Evolutionary conservation across 83 land plant species (phyloP), one percentile per base, ranked within the genome.

Genomic region (Picea abies): DNA sequence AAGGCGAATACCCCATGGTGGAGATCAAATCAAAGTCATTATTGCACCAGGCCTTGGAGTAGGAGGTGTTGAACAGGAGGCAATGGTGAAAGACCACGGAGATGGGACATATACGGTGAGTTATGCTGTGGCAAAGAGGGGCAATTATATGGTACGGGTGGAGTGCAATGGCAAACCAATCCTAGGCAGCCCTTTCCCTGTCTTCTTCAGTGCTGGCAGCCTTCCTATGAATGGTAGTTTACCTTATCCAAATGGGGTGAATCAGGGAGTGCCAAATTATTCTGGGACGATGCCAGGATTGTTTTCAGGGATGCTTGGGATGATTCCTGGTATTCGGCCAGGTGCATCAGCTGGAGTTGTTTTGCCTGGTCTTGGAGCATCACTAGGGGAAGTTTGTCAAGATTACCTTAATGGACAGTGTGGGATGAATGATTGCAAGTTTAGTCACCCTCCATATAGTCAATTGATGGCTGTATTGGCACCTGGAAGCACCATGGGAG

Each of bases 161-260:
- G 96, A 95, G 81, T 91, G 92, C 81, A 89, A 93, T 84, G 98
- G 98, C 14, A 85, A 79, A 41, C 91, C 93, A 12, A 92, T 97
- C 29, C 86, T 89, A 78, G 98, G 98, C 16, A 97, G 99, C 67
- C 99, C 99, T 3, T 97, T 97, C 64, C 99, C 99, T 6, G 99
- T 97, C 26, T 97, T 95, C 87, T 97, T 97, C 86, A 91, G 95
- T 78, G 89, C 95, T 68, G 96, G 98, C 60, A 83, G 66, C 35
- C 79, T 85, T 82, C 29, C 88, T 82, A 25, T 78, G 56, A 78
- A 78, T 32, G 63, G 63, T 78, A 25, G 23, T 86, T 17, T 70
- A 94, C n/a, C 92, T 23, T 93, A 63, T 86, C 88, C 93, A 44
- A 92, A 88, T 77, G 82, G 93, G 67, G 87, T 91, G 19, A 91